Conservation (phyloP, 2,329 filamentous ascomycete genomes). For the Stagonosporopsis vannaccii region DNA sequence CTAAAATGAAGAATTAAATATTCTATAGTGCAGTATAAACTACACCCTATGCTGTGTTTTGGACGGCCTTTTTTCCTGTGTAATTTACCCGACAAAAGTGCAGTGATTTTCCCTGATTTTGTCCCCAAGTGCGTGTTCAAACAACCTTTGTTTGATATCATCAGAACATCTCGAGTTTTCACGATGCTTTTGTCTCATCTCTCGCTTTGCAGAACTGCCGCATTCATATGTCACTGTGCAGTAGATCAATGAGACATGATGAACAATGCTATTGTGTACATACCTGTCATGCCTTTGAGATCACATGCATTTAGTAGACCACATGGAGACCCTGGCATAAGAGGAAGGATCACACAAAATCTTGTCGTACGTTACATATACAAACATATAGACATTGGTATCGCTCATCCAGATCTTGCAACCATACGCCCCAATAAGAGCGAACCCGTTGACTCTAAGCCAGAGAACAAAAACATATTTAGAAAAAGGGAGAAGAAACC, state of each 20-base stretch:
- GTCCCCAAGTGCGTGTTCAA: too few relatives aligned
- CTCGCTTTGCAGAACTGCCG: not conserved
- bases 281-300: not conserved
- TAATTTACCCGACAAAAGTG: too few relatives aligned
- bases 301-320: not conserved
- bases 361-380: not conserved
- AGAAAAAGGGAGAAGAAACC: not conserved
- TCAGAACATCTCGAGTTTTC: not conserved
- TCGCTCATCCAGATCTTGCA: not conserved
- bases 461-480: not conserved
- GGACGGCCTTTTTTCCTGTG: too few relatives aligned
- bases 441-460: not conserved
- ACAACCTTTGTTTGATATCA: not conserved
- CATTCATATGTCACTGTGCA: too few relatives aligned
- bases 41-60: slow-evolving; percentile 16
- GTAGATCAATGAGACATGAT: not conserved
- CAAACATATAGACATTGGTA: not conserved
- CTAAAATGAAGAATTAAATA: too few relatives aligned
- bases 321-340: too few relatives aligned
- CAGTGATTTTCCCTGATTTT: too few relatives aligned
- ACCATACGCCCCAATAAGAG: not conserved
- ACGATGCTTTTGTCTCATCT: not conserved
- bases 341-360: too few relatives aligned
- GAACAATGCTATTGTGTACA: not conserved
- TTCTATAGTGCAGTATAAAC: too few relatives aligned